A percentile compares a stretch with the other conserved stretches of the same genome.
phyloP scores from a whole-genome alignment of 495 filamentous ascomycete species.

The Stereocaulon alpinum region DNA sequence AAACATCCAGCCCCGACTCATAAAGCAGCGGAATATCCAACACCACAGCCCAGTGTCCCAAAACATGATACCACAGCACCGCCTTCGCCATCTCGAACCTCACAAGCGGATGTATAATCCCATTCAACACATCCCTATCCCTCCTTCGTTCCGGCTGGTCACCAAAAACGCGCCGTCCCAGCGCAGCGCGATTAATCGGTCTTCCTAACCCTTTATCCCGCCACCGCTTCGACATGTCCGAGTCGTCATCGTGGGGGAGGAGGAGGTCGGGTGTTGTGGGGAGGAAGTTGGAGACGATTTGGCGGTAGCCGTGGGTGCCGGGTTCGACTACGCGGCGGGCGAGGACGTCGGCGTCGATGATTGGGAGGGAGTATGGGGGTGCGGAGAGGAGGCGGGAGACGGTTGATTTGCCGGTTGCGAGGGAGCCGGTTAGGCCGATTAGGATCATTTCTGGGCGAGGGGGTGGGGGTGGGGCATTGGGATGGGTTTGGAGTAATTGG shows the following conservation, averaged over 20 bases:
- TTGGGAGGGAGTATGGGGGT: slow-evolving; percentile 74
- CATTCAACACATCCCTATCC: slow-evolving; percentile 66
- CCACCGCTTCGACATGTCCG: slow-evolving; percentile 4
- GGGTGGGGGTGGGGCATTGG: background rate
- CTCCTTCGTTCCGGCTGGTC: slow-evolving; percentile 47
- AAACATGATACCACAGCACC: slow-evolving; percentile 54
- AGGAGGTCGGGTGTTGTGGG: slow-evolving; percentile 78
- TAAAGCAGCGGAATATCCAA: slow-evolving; percentile 88
- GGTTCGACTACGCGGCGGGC: slow-evolving; percentile 87
- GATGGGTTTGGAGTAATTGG: background rate
- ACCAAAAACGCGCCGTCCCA: slow-evolving; percentile 81
- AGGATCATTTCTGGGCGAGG: slow-evolving; percentile 73
- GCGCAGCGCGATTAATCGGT: slow-evolving; percentile 73
- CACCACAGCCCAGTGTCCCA: slow-evolving; percentile 76
- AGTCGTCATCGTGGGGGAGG: slow-evolving; percentile 34
- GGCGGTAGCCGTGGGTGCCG: slow-evolving; percentile 68
- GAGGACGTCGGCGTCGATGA: slow-evolving; percentile 90
- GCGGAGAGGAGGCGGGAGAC: slow-evolving; percentile 72
- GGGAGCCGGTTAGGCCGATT: slow-evolving; percentile 92
- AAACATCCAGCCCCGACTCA: slow-evolving; percentile 68
- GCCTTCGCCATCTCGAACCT: slow-evolving; percentile 61
- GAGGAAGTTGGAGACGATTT: slow-evolving; percentile 68
- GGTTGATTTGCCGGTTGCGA: slow-evolving; percentile 96
- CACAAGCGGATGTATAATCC: slow-evolving; percentile 88
- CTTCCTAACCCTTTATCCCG: slow-evolving; percentile 33